Evolutionary conservation across 805 yeast genomes (phyloP).

Genomic region (Metschnikowia picachoensis): DNA sequence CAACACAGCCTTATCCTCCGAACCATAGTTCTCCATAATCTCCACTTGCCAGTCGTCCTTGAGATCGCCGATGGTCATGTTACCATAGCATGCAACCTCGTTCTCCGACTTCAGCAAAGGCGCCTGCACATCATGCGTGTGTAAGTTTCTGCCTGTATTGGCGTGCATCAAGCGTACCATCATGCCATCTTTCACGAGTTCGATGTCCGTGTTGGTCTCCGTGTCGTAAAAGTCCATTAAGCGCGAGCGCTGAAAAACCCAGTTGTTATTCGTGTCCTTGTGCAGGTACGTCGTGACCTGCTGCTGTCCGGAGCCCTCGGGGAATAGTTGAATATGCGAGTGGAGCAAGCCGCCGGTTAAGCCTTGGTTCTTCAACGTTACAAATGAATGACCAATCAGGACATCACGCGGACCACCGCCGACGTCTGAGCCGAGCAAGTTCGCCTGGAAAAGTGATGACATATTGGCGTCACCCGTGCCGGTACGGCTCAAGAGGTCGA

Average conservation of each 20-base stretch:
- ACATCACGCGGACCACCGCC: constrained; percentile 69
- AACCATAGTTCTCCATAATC: constrained; percentile 54
- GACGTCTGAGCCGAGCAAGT: constrained; percentile 61
- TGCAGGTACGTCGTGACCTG: constrained; percentile 46
- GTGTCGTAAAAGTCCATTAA: constrained; percentile 31
- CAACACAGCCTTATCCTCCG: constrained; percentile 49
- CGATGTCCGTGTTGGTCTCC: constrained; percentile 27
- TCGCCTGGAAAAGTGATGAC: constrained; percentile 81
- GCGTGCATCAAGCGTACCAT: constrained; percentile 60
- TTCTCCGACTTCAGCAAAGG: constrained; percentile 52
- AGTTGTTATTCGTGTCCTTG: constrained; percentile 43
- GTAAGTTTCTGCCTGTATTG: constrained; percentile 61
- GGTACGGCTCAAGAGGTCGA: constrained; percentile 64
- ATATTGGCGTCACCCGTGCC: constrained; percentile 81
- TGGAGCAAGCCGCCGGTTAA: constrained; percentile 44
- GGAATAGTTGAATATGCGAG: constrained; percentile 45
- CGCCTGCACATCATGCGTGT: constrained; percentile 64
- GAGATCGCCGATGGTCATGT: constrained; percentile 57
- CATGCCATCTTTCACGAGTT: constrained; percentile 54
- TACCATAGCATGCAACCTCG: constrained; percentile 76
- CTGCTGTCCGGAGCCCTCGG: constrained; percentile 46
- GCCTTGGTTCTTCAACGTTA: constrained; percentile 41
- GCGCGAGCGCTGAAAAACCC: constrained; percentile 48
- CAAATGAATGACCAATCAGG: constrained; percentile 45
- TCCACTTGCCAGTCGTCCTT: constrained; percentile 80